These are phyloP conservation scores for Auricularia heimuer DNA, from an alignment of 768 basidiomycete species.

Conservation along the genomic window DNA sequence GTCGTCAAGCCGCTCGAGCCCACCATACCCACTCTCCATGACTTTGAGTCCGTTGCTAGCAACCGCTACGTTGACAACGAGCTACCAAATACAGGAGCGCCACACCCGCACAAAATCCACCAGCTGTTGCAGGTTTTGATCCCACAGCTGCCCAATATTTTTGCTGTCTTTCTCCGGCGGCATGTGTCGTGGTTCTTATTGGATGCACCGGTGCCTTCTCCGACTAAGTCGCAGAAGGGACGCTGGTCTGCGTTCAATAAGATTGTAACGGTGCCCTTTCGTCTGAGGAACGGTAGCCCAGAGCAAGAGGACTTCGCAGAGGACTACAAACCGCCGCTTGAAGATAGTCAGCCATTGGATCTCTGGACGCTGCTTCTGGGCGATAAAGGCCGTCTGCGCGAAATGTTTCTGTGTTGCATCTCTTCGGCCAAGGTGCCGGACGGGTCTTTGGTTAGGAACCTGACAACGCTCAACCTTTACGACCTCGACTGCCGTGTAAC, in stretches of 20 bases:
- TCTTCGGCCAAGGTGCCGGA: neutral
- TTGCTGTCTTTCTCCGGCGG: neutral
- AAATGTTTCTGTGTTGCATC: neutral
- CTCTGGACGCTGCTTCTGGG: neutral
- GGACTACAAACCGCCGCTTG: neutral
- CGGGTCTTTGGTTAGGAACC: neutral
- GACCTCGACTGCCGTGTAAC: conserved; percentile 1
- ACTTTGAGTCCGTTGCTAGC: neutral
- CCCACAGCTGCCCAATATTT: neutral
- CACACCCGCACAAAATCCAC: neutral
- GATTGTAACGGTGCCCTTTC: neutral
- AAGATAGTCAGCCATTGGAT: neutral
- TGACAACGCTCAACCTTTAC: neutral
- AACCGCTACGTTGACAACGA: neutral
- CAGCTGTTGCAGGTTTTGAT: neutral
- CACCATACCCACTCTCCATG: neutral
- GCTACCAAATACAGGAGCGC: neutral
- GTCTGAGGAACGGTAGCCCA: neutral
- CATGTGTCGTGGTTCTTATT: neutral
- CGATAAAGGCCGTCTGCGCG: neutral
- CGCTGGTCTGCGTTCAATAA: neutral
- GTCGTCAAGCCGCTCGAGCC: neutral
- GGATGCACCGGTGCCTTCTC: neutral
- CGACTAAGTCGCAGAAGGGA: neutral
- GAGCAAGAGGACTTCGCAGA: neutral